These are phyloP conservation scores for Cenococcum geophilum DNA, from an alignment of 495 filamentous ascomycete genomes.

Conservation along the genomic window DNA sequence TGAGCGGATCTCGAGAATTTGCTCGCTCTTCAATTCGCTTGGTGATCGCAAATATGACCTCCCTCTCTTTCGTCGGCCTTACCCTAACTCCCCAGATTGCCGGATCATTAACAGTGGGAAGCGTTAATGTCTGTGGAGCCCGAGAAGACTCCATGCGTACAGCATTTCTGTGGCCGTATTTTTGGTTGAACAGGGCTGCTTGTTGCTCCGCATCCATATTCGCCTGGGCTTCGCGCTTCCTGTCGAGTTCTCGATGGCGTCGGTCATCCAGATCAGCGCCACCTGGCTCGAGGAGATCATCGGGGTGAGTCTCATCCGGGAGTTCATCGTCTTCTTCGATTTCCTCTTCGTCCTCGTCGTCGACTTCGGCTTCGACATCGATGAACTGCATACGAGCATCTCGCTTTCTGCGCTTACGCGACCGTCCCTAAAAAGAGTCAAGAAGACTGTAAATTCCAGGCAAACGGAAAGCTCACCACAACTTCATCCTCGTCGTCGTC, in stretches of 20 bases:
- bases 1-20: constrained; percentile 65
- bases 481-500: constrained; percentile 35
- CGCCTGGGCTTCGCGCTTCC: constrained; percentile 74
- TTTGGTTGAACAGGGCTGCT: constrained; percentile 74
- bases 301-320: constrained; percentile 81
- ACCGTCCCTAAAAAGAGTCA: constrained; percentile 52
- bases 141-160: constrained; percentile 40
- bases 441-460: background rate
- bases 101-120: constrained; percentile 90
- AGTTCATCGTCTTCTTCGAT: constrained; percentile 78
- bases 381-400: constrained; percentile 73
- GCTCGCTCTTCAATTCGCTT: constrained; percentile 76
- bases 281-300: constrained; percentile 78
- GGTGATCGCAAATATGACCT: constrained; percentile 77
- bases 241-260: constrained; percentile 89
- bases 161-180: constrained; percentile 62
- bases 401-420: constrained; percentile 66
- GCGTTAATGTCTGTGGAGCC: constrained; percentile 78
- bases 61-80: constrained; percentile 90
- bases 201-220: constrained; percentile 91
- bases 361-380: constrained; percentile 94
- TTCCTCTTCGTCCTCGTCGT: constrained; percentile 84
- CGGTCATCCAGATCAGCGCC: constrained; percentile 81
- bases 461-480: constrained; percentile 4
- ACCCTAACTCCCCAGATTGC: constrained; percentile 92